Conservation (phyloP, 129 eudicot species). For the Ambrosia artemisiifolia region DNA sequence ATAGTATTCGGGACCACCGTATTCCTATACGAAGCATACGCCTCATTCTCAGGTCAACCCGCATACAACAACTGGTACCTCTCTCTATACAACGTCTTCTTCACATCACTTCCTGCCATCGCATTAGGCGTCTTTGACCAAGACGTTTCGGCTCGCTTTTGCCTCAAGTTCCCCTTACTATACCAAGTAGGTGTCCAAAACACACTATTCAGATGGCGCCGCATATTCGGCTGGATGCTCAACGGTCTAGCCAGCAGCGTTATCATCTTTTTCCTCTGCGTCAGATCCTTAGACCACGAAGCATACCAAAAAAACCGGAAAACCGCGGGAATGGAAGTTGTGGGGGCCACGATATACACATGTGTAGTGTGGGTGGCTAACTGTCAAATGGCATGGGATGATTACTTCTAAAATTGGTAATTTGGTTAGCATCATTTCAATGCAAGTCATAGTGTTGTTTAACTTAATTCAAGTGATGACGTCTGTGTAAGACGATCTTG, state of each 20-base stretch:
- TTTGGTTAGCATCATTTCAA: too few species aligned
- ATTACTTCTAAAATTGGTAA: too few species aligned
- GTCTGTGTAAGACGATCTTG: too few species aligned
- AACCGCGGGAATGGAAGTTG: constrained; percentile 47
- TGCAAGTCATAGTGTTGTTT: too few species aligned
- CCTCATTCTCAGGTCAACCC: constrained; percentile 86
- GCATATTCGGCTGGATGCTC: constrained; percentile 87
- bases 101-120: constrained; percentile 87
- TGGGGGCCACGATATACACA: constrained; percentile 77
- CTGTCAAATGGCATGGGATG: constrained; percentile 87
- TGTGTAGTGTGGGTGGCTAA: constrained; percentile 87
- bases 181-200: constrained; percentile 97
- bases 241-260: constrained; percentile 66
- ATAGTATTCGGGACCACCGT: constrained; percentile 72
- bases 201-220: constrained; percentile 82
- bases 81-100: constrained; percentile 89
- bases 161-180: constrained; percentile 82
- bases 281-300: constrained; percentile 43
- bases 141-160: constrained; percentile 79
- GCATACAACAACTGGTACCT: constrained; percentile 91
- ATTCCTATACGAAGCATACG: constrained; percentile 68
- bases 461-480: too few species aligned
- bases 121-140: constrained; percentile 94
- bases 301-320: constrained; percentile 54
- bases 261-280: constrained; percentile 66